Evolutionary conservation across 2,329 filamentous ascomycete species (phyloP).

Genomic region (Juglanconis sp.): DNA sequence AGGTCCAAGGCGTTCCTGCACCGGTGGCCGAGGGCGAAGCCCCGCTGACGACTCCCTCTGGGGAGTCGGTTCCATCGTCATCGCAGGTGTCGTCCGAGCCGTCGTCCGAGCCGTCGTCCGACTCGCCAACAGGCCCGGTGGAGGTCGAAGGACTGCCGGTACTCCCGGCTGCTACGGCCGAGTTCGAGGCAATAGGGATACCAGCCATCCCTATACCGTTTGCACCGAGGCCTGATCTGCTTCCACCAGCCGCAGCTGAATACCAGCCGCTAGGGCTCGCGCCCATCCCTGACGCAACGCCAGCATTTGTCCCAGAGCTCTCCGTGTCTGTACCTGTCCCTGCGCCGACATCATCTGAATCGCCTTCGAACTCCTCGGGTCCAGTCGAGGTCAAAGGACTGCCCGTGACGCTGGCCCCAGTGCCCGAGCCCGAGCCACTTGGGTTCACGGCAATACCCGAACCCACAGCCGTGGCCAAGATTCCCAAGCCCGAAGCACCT

Average conservation of each 20-base stretch:
- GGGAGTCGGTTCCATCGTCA: background rate
- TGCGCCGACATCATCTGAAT: background rate
- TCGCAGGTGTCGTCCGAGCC: background rate
- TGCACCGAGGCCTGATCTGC: background rate
- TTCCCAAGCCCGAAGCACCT: background rate
- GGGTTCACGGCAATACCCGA: background rate
- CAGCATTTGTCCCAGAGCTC: background rate
- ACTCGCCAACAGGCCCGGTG: background rate
- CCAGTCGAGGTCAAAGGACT: background rate
- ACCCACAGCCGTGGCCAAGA: background rate
- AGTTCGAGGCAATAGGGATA: background rate
- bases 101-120: background rate
- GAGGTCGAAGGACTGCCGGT: background rate
- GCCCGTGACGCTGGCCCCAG: background rate
- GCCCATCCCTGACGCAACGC: background rate
- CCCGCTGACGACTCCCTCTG: background rate
- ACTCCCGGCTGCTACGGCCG: background rate
- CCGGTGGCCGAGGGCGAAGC: background rate
- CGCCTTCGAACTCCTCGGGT: background rate
- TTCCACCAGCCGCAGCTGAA: background rate
- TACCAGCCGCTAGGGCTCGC: background rate
- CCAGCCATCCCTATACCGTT: background rate
- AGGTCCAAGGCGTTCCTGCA: background rate
- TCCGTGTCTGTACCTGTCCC: background rate
- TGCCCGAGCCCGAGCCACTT: background rate